Conservation (phyloP, 2,329 filamentous ascomycete species). For the Aspergillus cejpii region DNA sequence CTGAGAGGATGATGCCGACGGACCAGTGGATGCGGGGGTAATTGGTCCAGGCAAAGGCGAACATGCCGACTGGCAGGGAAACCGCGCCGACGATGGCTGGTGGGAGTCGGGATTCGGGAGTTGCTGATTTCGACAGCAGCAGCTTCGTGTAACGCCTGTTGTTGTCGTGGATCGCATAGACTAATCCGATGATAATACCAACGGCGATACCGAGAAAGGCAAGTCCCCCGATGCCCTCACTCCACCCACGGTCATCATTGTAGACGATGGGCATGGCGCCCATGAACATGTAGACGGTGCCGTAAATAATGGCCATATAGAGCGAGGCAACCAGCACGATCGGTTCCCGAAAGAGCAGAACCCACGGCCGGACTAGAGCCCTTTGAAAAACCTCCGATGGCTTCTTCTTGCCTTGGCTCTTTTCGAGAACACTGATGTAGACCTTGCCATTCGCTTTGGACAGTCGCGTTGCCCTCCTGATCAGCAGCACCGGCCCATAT, state of each 20-base stretch:
- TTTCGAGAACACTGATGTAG: constrained; percentile 4
- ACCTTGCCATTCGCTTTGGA: constrained; percentile 2
- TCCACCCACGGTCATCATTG: constrained; percentile 29
- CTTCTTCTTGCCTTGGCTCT: background rate
- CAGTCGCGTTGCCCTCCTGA: background rate
- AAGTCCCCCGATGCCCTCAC: constrained; percentile 42
- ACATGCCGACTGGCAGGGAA: constrained; percentile 6
- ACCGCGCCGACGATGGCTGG: constrained; percentile 5
- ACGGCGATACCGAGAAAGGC: constrained; percentile 44
- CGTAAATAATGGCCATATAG: constrained; percentile 15
- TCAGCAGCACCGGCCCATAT: constrained; percentile 4
- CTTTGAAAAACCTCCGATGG: background rate
- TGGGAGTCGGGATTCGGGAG: background rate
- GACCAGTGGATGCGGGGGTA: constrained; percentile 9
- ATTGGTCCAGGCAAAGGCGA: constrained; percentile 13
- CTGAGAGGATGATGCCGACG: background rate
- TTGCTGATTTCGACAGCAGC: background rate
- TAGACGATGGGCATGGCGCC: constrained; percentile 16
- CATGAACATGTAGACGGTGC: constrained; percentile 17
- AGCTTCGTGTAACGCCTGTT: background rate
- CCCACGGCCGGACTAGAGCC: constrained; percentile 3
- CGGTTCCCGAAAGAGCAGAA: constrained; percentile 6
- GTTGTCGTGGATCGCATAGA: background rate
- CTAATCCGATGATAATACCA: constrained; percentile 23
- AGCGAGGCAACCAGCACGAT: constrained; percentile 12